These are phyloP conservation scores for Kalanchoe fedtschenkoi DNA, from an alignment of 164 flowering plant genomes.

Conservation along the genomic window DNA sequence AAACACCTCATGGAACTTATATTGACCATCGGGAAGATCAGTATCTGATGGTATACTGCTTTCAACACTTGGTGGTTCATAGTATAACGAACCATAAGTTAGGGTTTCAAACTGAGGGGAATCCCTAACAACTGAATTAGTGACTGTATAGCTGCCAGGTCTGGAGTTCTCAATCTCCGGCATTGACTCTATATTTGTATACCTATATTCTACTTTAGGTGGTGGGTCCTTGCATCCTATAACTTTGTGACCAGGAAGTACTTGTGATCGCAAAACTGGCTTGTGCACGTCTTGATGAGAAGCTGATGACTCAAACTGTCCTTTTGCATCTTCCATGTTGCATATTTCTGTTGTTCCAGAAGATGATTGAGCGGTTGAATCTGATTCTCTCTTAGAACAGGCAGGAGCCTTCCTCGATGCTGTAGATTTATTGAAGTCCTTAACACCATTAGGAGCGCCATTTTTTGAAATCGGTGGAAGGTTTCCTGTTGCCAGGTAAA, in stretches of 20 bases:
- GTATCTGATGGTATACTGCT: conserved; percentile 2
- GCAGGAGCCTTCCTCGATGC: conserved; percentile 15
- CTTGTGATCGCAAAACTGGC: not conserved
- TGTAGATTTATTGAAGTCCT: conserved; percentile 20
- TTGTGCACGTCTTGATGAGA: not conserved
- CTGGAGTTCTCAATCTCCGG: not conserved
- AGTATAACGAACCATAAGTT: not conserved
- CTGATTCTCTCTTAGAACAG: conserved; percentile 10
- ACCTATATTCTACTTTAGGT: not conserved
- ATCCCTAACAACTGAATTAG: not conserved
- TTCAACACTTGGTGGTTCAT: not conserved
- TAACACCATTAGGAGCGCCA: conserved; percentile 26
- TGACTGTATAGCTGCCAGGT: not conserved
- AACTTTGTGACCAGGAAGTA: not conserved
- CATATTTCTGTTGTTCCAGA: not conserved
- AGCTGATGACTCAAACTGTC: conserved; percentile 1
- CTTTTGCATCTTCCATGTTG: not conserved
- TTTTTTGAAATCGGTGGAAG: conserved; percentile 51
- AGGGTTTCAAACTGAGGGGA: not conserved
- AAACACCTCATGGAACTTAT: not conserved
- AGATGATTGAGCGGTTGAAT: conserved; percentile 2
- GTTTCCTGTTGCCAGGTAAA: conserved; percentile 62
- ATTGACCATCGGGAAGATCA: not conserved
- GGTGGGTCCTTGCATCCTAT: not conserved
- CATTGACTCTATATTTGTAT: conserved; percentile 1